phyloP scores from a whole-genome alignment of 768 basidiomycete genomes.

The Leccinum fibrillosum region DNA sequence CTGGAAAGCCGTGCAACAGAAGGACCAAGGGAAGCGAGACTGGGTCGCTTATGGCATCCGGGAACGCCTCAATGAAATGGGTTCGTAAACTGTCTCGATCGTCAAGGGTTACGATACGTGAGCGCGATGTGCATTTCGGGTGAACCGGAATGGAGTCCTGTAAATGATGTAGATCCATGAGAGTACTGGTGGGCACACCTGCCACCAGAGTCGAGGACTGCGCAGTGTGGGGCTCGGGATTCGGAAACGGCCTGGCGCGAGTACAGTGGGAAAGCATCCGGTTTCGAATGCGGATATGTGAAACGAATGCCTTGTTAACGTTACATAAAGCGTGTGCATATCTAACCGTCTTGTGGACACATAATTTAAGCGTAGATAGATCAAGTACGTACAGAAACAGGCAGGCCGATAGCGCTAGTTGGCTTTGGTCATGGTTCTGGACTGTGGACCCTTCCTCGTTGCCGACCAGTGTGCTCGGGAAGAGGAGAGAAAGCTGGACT shows the following conservation, averaged over 20 bases:
- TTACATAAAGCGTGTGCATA: not conserved
- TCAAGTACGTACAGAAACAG: constrained; percentile 12
- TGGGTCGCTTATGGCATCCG: constrained; percentile 17
- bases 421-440: constrained; percentile 6
- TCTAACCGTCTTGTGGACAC: not conserved
- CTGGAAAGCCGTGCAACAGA: constrained; percentile 66
- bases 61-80: constrained; percentile 49
- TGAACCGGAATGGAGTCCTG: constrained; percentile 22
- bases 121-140: constrained; percentile 32
- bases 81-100: constrained; percentile 42
- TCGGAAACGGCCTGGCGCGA: not conserved
- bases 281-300: not conserved
- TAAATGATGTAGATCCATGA: constrained; percentile 15
- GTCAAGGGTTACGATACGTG: constrained; percentile 38
- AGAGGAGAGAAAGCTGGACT: not conserved
- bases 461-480: not conserved
- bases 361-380: not conserved
- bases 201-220: too few relatives aligned
- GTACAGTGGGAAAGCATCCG: not conserved
- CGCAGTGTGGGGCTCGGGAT: not conserved
- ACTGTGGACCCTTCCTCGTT: constrained; percentile 1
- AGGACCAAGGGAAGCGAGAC: constrained; percentile 44
- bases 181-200: not conserved
- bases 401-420: not conserved
- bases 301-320: constrained; percentile 2